A percentile compares a stretch with the other conserved stretches of the same genome.
Conservation (phyloP, 345 rosid species). For the Reutealis trisperma region DNA sequence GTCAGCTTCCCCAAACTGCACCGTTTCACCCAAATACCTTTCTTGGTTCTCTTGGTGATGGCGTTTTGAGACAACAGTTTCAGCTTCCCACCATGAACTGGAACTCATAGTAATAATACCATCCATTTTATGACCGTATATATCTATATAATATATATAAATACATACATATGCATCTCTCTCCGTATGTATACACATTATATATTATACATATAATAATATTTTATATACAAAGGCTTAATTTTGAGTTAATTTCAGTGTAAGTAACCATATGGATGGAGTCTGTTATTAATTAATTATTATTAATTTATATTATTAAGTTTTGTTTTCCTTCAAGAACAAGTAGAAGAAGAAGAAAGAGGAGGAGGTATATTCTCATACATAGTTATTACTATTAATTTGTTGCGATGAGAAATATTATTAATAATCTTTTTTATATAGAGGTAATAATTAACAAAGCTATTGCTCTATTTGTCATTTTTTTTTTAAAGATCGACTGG, state of each 20-base stretch:
- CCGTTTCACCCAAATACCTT: slow-evolving; percentile 47
- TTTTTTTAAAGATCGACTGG: no score
- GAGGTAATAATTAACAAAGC: no score
- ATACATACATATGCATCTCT: background rate
- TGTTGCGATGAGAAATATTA: no score
- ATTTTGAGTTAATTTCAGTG: background rate
- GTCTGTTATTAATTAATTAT: background rate
- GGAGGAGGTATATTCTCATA: no score
- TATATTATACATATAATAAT: no score
- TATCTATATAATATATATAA: background rate
- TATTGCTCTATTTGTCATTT: no score
- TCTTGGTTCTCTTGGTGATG: slow-evolving; percentile 46
- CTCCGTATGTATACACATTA: no score
- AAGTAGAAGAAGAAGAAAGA: no score
- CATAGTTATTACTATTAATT: no score
- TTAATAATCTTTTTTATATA: no score
- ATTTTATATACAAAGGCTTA: no score
- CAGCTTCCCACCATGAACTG: slow-evolving; percentile 53
- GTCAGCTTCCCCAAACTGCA: slow-evolving; percentile 55
- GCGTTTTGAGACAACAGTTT: slow-evolving; percentile 58
- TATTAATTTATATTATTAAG: background rate
- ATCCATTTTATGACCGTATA: background rate
- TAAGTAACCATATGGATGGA: slow-evolving; percentile 7
- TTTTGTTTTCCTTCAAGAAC: background rate
- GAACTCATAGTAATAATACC: slow-evolving; percentile 16